Base-by-base conservation (phyloP, 495 filamentous ascomycete genomes). In the Pseudevernia furfuracea region DNA sequence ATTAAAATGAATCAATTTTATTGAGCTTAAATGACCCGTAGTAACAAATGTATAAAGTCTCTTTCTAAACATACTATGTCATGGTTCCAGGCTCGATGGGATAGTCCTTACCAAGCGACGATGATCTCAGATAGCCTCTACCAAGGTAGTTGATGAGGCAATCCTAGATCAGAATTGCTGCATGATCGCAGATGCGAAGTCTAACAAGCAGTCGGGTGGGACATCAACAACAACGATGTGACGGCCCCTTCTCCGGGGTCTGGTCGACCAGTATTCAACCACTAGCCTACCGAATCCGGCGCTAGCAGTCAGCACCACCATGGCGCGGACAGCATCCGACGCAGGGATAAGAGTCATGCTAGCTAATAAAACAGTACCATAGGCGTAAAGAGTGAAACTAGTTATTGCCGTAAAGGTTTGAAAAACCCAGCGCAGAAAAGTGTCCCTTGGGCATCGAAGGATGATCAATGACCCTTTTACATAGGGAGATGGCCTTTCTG, bases 281-380 rank as follows among this genome's bases (percentile, higher is more conserved):
- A n/a, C n/a, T n/a, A 66, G 32, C 38, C 64, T 53, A 28, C 64
- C 64, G 36, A 66, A 55, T 4, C 64, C 64, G 9, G 59, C 64
- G 44, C 53, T 36, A 21, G 38, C 38, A 14, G 59, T 58, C 23
- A 58, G 21, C 32, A 66, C 34, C 59, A 48, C 59, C 28, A 62
- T 44, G 17, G 53, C 58, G 30, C 64, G 59, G 38, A 66, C 19
- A 12, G 64, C 64, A 58, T 66, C 64, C 21, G 59, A 37, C 23
- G 59, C 64, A 23, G 44, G 46, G 43, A 66, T 44, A 23, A 66
- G 28, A 21, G 64, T 66, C 25, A 38, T 66, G 46, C 64, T 62
- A 8, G 64, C 65, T 23, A 67, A 8, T 23, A 68, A 28, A 4
- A 56, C 52, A 17, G 62, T 61, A 17, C 66, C 62, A 41, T 53